Base-by-base conservation (phyloP, 2,329 filamentous ascomycete species). In the Fusarium stilboides region DNA sequence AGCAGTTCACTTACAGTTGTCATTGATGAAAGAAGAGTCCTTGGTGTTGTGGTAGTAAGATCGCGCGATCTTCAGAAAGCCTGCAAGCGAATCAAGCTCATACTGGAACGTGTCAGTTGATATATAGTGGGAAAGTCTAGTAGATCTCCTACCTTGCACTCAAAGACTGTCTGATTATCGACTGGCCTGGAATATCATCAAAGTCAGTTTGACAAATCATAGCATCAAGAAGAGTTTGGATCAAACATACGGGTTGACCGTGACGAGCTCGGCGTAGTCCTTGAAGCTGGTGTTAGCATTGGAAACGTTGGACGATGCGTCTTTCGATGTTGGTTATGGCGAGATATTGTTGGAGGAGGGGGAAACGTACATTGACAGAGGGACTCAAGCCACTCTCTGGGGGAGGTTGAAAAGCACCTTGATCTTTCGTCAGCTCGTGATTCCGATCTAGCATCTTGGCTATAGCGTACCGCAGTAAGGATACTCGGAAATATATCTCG, bases 51-150 rank as follows among this genome's bases (percentile, higher is more conserved):
- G 40, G 6, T 67, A 67, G 12, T 67, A 67, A 0, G 64, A 67
- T 3, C 64, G 57, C 0, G 33, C 57, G 3, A 67, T 67, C 19
- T 67, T 67, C 4, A 67, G 50, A 24, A 67, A 67, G 6, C 64
- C 64, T 1, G 64, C 64, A 0, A 67, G 57, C 2, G 64, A 67
- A 5, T 67, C 64, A 6, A 67, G 64, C 12, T 67, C 64, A 10
- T 53, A 67, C 63, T 67, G 4, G 4, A 2, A 13, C 0, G 2
- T 4, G 13, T 65, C 7, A 65, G 43, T 5, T 17, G 4, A 20
- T 3, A 10, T 1, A 6, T 4, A 8, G 5, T 0, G 3, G 6
- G 24, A 14, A 1, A 2, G 2, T 6, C 22, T 3, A 10, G 20
- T 2, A 8, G 0, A 7, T 2, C 6, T 13, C 28, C 2, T 7